Percentiles rank a stretch among this genome's conserved stretches.
Evolutionary conservation across 345 rosid genomes (phyloP).

Genomic region (Citrus unshiu): DNA sequence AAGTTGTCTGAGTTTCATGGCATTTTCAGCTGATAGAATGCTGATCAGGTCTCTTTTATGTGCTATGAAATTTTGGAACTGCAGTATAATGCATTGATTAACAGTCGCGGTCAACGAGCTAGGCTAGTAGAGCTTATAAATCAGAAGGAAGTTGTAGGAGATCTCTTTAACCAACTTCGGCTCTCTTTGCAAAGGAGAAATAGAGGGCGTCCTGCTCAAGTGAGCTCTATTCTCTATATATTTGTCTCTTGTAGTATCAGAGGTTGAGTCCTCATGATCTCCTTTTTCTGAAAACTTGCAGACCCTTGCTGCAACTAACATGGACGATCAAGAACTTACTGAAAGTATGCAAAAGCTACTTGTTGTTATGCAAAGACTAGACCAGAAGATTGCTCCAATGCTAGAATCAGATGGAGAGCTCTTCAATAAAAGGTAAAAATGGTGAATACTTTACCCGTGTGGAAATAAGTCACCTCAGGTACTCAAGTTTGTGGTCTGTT

Average conservation of each 20-base stretch:
- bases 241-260: constrained; percentile 7
- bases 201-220: constrained; percentile 87
- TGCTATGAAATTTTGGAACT: constrained; percentile 17
- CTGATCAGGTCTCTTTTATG: constrained; percentile 1
- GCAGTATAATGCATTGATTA: constrained; percentile 83
- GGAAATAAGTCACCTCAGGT: not conserved
- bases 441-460: not conserved
- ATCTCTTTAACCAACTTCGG: constrained; percentile 91
- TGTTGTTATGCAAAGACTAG: constrained; percentile 93
- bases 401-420: constrained; percentile 86
- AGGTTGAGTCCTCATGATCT: not conserved
- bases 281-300: constrained; percentile 25
- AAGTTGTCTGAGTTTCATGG: not conserved
- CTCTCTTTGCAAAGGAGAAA: constrained; percentile 81
- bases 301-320: constrained; percentile 89
- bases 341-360: constrained; percentile 92
- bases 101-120: constrained; percentile 60
- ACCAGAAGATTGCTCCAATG: constrained; percentile 81
- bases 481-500: not conserved
- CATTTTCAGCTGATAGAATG: not conserved
- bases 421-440: constrained; percentile 69
- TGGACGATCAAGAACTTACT: constrained; percentile 81
- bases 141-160: constrained; percentile 86
- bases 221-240: constrained; percentile 26
- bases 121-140: constrained; percentile 74